Conservation (phyloP, 176 grass and related monocot species). For the Triticum urartu region DNA sequence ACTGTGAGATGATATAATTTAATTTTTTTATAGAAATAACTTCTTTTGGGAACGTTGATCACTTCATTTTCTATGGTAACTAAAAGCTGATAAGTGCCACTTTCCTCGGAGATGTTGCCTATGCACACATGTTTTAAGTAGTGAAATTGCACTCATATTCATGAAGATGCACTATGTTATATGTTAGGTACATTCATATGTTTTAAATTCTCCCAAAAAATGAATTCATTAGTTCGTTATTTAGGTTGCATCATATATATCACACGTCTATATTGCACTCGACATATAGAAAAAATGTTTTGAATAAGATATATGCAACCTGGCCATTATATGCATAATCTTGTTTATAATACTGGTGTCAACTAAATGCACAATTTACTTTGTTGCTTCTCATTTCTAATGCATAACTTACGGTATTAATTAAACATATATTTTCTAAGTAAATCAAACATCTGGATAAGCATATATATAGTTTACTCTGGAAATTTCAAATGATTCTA, state of each 20-base stretch:
- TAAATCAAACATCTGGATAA: neutral
- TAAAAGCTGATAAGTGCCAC: neutral
- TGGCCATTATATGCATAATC: neutral
- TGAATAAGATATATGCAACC: neutral
- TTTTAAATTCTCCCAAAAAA: neutral
- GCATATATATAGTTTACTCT: neutral
- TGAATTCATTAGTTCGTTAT: no score
- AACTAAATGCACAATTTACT: neutral
- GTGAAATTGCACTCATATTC: neutral
- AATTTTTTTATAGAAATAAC: neutral
- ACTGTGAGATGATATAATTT: neutral
- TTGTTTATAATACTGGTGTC: neutral
- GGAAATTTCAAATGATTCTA: neutral
- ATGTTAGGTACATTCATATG: neutral
- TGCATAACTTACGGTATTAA: neutral
- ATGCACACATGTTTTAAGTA: neutral
- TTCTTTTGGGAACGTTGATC: neutral
- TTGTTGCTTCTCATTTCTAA: no score
- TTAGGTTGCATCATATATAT: no score
- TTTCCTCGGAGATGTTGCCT: neutral
- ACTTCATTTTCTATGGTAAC: neutral
- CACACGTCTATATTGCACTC: no score
- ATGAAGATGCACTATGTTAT: neutral
- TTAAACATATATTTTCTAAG: neutral
- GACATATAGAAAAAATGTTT: neutral